Percentiles rank a stretch among this genome's conserved stretches.
phyloP scores from a whole-genome alignment of 768 basidiomycete species.

The Auricularia sp. region DNA sequence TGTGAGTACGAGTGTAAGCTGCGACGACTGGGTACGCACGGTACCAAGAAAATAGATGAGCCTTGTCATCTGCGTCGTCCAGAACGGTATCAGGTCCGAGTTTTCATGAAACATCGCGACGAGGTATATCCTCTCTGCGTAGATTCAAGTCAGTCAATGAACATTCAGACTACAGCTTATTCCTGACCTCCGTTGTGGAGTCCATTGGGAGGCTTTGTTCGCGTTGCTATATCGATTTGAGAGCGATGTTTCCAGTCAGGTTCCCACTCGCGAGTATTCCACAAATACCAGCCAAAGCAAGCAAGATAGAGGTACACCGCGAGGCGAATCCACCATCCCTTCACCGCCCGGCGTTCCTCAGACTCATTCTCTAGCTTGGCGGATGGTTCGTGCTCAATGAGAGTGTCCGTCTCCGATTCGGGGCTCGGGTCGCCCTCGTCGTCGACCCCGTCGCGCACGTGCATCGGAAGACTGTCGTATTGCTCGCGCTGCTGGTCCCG shows the following conservation, averaged over 20 bases:
- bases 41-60: constrained; percentile 29
- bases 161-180: background rate
- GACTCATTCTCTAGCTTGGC: background rate
- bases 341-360: background rate
- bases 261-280: background rate
- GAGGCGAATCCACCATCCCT: background rate
- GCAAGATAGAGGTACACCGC: background rate
- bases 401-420: background rate
- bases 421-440: background rate
- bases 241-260: background rate
- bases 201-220: background rate
- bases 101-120: constrained; percentile 34
- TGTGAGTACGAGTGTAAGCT: background rate
- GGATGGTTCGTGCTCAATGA: background rate
- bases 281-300: background rate
- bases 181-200: background rate
- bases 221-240: background rate
- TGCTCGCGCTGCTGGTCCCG: background rate
- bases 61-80: constrained; percentile 25
- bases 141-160: background rate
- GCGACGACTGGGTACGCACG: background rate
- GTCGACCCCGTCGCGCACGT: background rate
- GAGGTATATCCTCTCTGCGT: constrained; percentile 26
- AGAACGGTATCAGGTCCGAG: constrained; percentile 27
- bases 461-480: background rate